Evolutionary conservation across 768 basidiomycete species (phyloP).

Genomic region (Russula virescens): DNA sequence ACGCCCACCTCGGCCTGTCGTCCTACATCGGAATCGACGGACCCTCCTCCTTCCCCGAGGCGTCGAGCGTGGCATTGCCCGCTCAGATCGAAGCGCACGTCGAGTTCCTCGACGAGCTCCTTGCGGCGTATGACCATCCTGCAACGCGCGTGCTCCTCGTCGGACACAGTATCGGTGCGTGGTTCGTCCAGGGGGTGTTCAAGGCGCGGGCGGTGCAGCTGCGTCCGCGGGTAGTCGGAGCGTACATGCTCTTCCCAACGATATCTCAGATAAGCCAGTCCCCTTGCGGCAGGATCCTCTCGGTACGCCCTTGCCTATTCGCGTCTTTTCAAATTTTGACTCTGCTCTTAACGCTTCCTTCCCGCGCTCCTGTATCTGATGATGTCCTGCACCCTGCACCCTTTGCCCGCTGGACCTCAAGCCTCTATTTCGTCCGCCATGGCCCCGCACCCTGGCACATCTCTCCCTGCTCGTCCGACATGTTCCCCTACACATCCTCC

Average conservation of each 20-base stretch:
- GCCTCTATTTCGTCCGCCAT: slow-evolving; percentile 44
- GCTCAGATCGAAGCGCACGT: slow-evolving; percentile 16
- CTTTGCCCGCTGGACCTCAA: slow-evolving; percentile 21
- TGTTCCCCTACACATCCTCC: slow-evolving; percentile 40
- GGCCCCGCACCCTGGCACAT: slow-evolving; percentile 40
- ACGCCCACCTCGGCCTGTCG: slow-evolving; percentile 28
- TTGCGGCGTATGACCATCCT: slow-evolving; percentile 45
- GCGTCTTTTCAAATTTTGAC: too few species aligned
- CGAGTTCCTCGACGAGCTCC: slow-evolving; percentile 50
- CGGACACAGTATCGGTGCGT: slow-evolving; percentile 71
- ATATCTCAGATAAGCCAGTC: slow-evolving; percentile 56
- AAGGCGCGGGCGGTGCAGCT: slow-evolving; percentile 47
- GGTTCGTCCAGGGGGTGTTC: slow-evolving; percentile 53
- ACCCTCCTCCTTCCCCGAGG: slow-evolving; percentile 36
- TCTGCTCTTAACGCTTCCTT: too few species aligned
- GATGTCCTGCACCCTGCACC: too few species aligned
- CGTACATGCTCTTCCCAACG: slow-evolving; percentile 67
- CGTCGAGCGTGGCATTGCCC: slow-evolving; percentile 4
- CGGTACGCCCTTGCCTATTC: slow-evolving; percentile 33
- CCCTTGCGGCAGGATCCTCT: slow-evolving; percentile 56
- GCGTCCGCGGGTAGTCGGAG: slow-evolving; percentile 31
- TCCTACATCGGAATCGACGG: slow-evolving; percentile 49
- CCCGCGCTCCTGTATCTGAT: too few species aligned
- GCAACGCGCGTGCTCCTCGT: slow-evolving; percentile 41
- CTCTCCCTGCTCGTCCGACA: slow-evolving; percentile 40